Evolutionary conservation across 2,329 filamentous ascomycete species (phyloP).

Genomic region (Colletotrichum eleusines): DNA sequence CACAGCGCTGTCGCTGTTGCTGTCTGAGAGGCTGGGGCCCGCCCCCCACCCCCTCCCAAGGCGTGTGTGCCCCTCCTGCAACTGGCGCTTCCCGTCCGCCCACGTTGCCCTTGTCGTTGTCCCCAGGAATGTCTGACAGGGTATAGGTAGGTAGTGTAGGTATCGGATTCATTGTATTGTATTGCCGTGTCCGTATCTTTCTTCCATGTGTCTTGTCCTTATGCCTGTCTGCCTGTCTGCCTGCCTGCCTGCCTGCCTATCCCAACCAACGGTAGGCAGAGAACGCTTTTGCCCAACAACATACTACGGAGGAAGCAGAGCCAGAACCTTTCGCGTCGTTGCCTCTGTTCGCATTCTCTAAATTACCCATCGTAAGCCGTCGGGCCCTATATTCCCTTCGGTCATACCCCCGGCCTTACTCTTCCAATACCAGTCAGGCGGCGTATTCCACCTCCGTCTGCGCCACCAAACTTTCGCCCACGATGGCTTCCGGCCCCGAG

Average conservation of each 20-base stretch:
- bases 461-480: constrained; percentile 32
- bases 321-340: not conserved
- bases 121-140: constrained; percentile 6
- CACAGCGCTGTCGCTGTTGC: not conserved
- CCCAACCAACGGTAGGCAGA: constrained; percentile 18
- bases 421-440: not conserved
- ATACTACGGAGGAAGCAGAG: constrained; percentile 23
- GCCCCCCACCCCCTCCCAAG: constrained; percentile 1
- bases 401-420: not conserved
- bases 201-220: constrained; percentile 23
- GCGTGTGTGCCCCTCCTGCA: constrained; percentile 26
- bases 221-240: constrained; percentile 3
- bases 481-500: constrained; percentile 53
- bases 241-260: constrained; percentile 5
- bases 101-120: constrained; percentile 20
- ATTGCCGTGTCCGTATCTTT: constrained; percentile 17
- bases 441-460: constrained; percentile 10
- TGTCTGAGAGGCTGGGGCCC: not conserved
- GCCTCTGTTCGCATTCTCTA: not conserved
- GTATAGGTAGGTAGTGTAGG: not conserved
- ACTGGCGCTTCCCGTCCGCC: constrained; percentile 20
- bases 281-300: constrained; percentile 17
- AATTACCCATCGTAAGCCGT: not conserved
- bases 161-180: not conserved
- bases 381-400: no score